Base-by-base conservation (phyloP, 768 basidiomycete genomes). In the Tylopilus sp. region DNA sequence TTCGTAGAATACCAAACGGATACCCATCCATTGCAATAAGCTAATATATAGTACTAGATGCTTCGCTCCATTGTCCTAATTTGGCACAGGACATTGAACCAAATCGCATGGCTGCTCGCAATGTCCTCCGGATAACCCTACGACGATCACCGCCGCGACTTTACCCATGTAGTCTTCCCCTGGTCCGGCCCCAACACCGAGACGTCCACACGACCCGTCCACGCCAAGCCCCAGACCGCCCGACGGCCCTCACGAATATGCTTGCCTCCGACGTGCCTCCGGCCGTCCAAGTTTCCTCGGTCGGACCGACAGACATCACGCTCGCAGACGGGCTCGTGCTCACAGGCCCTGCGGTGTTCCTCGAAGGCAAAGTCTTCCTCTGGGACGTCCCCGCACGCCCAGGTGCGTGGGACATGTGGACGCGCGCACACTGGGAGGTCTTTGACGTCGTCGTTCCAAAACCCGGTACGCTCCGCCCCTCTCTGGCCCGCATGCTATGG, bases 351-450 rank as follows among this genome's bases (percentile, higher is more conserved):
- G 87, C 85, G 58, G 79, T 99, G 25, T 88, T 99, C 55, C 66
- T 95, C 8, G 87, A 91, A 50, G 92, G 91, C 3, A 82, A 88
- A 40, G 87, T 92, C 0, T 86, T 95, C 47, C 66, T 98, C 35
- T 99, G 95, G 95, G 85, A 98, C 64, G 87, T 89, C 2, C 85
- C 88, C 6, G 2, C 28, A 8, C 18, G 15, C 6, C 25, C 22
- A 31, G 26, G 67, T 5, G 62, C 76, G 2, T 89, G 88, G 84
- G 66, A 72, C 12, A 86, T 75, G 3, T 98, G 93, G 93, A 73
- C 62, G 7, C 73, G 75, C 47, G 88, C 85, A 38, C 82, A 83
- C 53, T 90, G 95, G 57, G 79, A 83, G 57, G 67, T 95, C 22
- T 91, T 98, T 56, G 87, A 95, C 50, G 76, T 82, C 12, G 83